Percentiles rank a stretch among this genome's conserved stretches.
Evolutionary conservation across 176 grass and related monocot genomes (phyloP).

Genomic region (Aegilops umbellulata): DNA sequence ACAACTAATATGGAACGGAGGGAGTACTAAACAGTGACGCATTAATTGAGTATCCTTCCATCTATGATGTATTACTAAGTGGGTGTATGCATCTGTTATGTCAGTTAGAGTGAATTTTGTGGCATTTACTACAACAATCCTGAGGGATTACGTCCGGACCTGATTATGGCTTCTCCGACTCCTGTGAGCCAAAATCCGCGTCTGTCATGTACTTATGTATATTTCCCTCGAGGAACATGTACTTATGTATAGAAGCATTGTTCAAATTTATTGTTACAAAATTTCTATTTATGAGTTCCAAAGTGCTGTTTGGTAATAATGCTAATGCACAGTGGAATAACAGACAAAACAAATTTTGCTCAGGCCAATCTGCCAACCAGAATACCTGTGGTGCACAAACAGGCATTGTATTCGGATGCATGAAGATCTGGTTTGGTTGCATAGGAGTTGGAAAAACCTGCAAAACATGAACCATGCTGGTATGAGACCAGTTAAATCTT

Average conservation of each 20-base stretch:
- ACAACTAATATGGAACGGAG: too few relatives aligned
- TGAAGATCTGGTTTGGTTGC: constrained; percentile 63
- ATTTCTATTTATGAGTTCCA: not conserved
- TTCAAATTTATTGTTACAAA: not conserved
- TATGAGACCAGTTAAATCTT: constrained; percentile 38
- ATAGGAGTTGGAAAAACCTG: constrained; percentile 45
- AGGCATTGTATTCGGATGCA: constrained; percentile 57
- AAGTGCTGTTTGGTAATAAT: not conserved
- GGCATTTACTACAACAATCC: not conserved
- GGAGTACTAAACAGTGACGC: not conserved
- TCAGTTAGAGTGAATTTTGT: not conserved
- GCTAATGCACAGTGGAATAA: not conserved
- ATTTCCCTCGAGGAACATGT: not conserved
- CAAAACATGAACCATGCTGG: constrained; percentile 26
- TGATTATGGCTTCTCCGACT: not conserved
- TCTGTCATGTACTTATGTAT: not conserved
- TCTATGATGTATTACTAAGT: not conserved
- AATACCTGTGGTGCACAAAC: constrained; percentile 76
- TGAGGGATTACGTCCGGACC: not conserved
- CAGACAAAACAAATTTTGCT: not conserved
- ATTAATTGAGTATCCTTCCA: not conserved
- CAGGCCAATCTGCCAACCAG: not conserved
- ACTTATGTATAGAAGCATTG: not conserved
- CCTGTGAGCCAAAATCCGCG: not conserved
- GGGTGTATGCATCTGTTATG: not conserved